Percentiles rank a stretch among this genome's conserved stretches.
Evolutionary conservation across 2,329 filamentous ascomycete species (phyloP).

Genomic region (Lachnum nothofagi): DNA sequence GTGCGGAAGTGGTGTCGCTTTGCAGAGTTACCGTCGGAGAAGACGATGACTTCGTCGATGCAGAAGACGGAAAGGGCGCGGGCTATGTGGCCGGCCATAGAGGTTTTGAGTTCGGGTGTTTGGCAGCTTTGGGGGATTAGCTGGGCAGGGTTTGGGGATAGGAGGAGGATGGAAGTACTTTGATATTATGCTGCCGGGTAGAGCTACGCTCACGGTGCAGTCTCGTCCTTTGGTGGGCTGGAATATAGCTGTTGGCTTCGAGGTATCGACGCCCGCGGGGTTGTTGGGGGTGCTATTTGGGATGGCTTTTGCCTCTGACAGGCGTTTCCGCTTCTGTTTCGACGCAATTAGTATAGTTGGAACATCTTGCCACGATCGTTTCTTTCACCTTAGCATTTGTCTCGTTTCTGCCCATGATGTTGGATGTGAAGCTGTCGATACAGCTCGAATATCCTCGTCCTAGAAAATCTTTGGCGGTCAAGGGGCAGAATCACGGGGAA

Average conservation of each 20-base stretch:
- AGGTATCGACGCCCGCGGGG: constrained; percentile 40
- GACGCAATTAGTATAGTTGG: constrained; percentile 3
- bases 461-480: constrained; percentile 17
- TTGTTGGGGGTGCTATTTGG: constrained; percentile 20
- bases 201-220: constrained; percentile 71
- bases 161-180: constrained; percentile 47
- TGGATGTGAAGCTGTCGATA: not conserved
- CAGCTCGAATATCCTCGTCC: not conserved
- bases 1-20: constrained; percentile 21
- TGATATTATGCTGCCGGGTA: constrained; percentile 72
- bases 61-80: constrained; percentile 78
- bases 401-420: constrained; percentile 30
- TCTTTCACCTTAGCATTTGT: constrained; percentile 31
- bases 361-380: too few relatives aligned
- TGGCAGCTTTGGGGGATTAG: constrained; percentile 24
- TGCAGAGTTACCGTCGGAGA: constrained; percentile 60
- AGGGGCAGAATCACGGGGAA: constrained; percentile 16
- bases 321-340: constrained; percentile 32
- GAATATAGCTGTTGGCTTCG: constrained; percentile 67
- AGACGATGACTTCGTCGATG: constrained; percentile 79
- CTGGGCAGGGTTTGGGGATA: not conserved
- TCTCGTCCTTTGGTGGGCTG: constrained; percentile 56
- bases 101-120: constrained; percentile 62
- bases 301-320: constrained; percentile 24
- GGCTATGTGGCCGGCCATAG: constrained; percentile 68